Evolutionary conservation across 2,329 filamentous ascomycete species (phyloP), one percentile per base, ranked within the genome.

Genomic region (Lasiodiplodia sp.): DNA sequence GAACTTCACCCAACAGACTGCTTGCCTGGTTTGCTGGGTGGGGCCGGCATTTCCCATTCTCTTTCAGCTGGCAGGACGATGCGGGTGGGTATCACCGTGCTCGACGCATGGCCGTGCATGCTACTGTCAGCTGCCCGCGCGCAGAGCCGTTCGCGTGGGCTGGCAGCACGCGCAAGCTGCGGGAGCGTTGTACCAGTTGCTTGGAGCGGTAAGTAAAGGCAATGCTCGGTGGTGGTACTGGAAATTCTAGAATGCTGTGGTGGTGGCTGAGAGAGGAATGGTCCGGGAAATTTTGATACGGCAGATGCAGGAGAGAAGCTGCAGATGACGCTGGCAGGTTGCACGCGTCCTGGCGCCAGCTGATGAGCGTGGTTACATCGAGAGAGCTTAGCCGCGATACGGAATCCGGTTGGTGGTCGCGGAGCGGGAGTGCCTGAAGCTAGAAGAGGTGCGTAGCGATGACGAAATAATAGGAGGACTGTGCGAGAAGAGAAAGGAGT

Each of bases 341-440:
- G 60, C 60, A 52, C 18, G n/a, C 28, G n/a, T 52, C 14, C 28
- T 25, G 23, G 18, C 25, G 38, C 23, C 58, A 63, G 40, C 40
- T 51, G 40, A 63, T 51, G 58, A 37, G 57, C 40, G 57, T 47
- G 57, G 40, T 63, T 63, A 63, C 58, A 49, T 63, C n/a, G n/a
- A 64, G 31, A 38, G 60, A 64, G 60, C 60, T 64, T 64, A 47
- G 60, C 11, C 60, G 60, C 16, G 28, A 28, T 52, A 25, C 28
- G 60, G 25, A 34, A 64, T 64, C 60, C 60, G 60, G 51, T 49
- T 64, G 60, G 60, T 31, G 60, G 60, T 49, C 23, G 18, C 34
- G 28, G 60, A 64, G 60, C 60, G 60, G 60, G 60, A 64, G 60
- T 64, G 44, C 60, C 60, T 64, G 60, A 31, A 64, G 60, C 60